Conservation (phyloP, 1,284 basidiomycete species). For the Cryptococcus sp. region DNA sequence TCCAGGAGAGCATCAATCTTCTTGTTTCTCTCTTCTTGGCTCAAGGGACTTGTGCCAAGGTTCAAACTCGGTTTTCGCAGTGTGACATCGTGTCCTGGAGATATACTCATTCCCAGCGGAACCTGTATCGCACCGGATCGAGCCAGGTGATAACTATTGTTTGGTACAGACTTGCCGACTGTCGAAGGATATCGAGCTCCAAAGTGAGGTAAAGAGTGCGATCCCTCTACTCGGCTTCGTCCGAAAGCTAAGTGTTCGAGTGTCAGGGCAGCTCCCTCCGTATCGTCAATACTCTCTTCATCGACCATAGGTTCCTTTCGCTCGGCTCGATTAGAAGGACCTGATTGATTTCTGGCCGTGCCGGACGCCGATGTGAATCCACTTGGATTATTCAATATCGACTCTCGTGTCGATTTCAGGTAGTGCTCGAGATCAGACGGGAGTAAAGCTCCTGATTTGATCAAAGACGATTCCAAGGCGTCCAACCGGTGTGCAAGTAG, state of each 20-base stretch:
- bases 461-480: conserved; percentile 42
- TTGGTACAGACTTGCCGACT: conserved; percentile 16
- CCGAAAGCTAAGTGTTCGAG: conserved; percentile 48
- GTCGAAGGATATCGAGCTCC: conserved; percentile 12
- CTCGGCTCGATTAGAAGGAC: not conserved
- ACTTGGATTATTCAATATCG: not conserved
- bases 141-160: conserved; percentile 39
- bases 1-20: conserved; percentile 36
- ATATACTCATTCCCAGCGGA: conserved; percentile 1
- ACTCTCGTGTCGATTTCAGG: conserved; percentile 19
- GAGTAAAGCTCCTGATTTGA: conserved; percentile 38
- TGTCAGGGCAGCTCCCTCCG: conserved; percentile 47
- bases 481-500: conserved; percentile 44
- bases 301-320: not conserved
- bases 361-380: not conserved
- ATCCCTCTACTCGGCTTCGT: conserved; percentile 35
- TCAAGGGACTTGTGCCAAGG: conserved; percentile 4
- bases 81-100: not conserved
- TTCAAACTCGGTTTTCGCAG: not conserved
- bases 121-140: conserved; percentile 4
- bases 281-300: conserved; percentile 39
- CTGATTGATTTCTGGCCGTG: not conserved
- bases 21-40: conserved; percentile 24
- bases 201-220: conserved; percentile 37
- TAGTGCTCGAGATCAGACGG: conserved; percentile 42